phyloP scores from a whole-genome alignment of 305 asterid genomes.

The Petunia hybrid region DNA sequence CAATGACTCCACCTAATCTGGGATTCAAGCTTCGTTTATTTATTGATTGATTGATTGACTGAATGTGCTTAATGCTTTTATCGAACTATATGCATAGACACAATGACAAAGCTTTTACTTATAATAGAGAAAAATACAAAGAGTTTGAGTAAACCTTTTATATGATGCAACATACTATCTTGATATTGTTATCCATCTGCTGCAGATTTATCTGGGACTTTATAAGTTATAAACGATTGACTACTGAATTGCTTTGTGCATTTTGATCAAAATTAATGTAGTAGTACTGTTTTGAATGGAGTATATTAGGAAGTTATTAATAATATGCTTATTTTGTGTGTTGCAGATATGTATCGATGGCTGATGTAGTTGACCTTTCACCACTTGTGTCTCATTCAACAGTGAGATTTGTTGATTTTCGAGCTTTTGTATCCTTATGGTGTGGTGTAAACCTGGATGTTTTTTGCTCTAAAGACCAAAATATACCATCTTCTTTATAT shows the following conservation, averaged over 20 bases:
- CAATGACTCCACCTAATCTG: slow-evolving; percentile 6
- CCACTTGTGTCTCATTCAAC: slow-evolving; percentile 56
- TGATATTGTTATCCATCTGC: not conserved
- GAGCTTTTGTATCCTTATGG: slow-evolving; percentile 68
- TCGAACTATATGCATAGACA: not conserved
- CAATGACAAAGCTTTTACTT: not conserved
- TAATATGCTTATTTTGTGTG: slow-evolving; percentile 28
- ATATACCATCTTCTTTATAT: slow-evolving; percentile 37
- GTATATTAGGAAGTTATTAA: not conserved
- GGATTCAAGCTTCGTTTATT: not conserved
- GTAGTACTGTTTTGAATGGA: not conserved
- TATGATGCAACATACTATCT: too few relatives aligned
- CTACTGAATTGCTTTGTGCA: too few relatives aligned
- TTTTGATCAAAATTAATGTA: too few relatives aligned
- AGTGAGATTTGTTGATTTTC: slow-evolving; percentile 73
- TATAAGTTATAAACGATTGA: too few relatives aligned
- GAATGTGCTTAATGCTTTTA: not conserved
- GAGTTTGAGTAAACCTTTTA: too few relatives aligned
- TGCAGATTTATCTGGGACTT: too few relatives aligned
- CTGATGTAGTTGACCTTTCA: slow-evolving; percentile 75
- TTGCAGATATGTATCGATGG: slow-evolving; percentile 86
- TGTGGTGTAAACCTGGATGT: slow-evolving; percentile 65
- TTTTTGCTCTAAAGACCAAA: slow-evolving; percentile 51
- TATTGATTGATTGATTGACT: not conserved
- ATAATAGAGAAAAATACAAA: too few relatives aligned